Percentiles rank a stretch among this genome's conserved stretches.
Conservation (phyloP, 2,329 filamentous ascomycete genomes). For the Rhinocladiella similis region DNA sequence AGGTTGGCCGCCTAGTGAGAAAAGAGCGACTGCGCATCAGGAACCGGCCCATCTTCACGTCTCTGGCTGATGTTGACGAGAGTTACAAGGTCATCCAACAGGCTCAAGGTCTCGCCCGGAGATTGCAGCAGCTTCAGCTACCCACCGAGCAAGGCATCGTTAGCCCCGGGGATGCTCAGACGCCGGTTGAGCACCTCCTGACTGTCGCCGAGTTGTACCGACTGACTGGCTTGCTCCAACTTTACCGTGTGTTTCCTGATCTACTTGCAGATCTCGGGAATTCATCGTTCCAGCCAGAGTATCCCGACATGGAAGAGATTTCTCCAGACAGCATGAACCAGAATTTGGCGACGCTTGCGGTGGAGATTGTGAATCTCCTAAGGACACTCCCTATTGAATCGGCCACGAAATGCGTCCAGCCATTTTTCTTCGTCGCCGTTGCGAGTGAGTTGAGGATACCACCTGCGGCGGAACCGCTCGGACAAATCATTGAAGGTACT, state of each 20-base stretch:
- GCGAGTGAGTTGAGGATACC: constrained; percentile 53
- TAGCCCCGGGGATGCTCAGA: constrained; percentile 52
- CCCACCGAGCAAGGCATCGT: constrained; percentile 10
- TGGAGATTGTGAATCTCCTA: constrained; percentile 52
- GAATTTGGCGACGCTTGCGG: constrained; percentile 53
- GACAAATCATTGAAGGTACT: not conserved
- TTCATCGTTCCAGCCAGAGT: not conserved
- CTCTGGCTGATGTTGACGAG: constrained; percentile 2
- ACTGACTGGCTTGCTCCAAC: constrained; percentile 53
- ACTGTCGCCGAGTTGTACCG: constrained; percentile 56
- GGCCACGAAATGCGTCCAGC: constrained; percentile 55
- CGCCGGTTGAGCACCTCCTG: constrained; percentile 54
- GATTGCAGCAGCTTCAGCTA: constrained; percentile 4
- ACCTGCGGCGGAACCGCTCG: constrained; percentile 22
- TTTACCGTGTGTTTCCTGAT: constrained; percentile 57
- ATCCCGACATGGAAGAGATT: not conserved
- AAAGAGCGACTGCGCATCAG: constrained; percentile 10
- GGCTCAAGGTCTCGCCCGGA: constrained; percentile 4
- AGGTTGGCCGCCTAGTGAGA: constrained; percentile 46
- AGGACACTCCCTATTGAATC: constrained; percentile 54
- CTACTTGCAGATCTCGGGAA: not conserved
- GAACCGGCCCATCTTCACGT: constrained; percentile 10
- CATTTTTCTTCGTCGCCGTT: constrained; percentile 52
- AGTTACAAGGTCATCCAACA: constrained; percentile 3
- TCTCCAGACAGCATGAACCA: not conserved